Evolutionary conservation across 257 asterid species (phyloP), one percentile per base, ranked within the genome.

Genomic region (Osmanthus fragrans): DNA sequence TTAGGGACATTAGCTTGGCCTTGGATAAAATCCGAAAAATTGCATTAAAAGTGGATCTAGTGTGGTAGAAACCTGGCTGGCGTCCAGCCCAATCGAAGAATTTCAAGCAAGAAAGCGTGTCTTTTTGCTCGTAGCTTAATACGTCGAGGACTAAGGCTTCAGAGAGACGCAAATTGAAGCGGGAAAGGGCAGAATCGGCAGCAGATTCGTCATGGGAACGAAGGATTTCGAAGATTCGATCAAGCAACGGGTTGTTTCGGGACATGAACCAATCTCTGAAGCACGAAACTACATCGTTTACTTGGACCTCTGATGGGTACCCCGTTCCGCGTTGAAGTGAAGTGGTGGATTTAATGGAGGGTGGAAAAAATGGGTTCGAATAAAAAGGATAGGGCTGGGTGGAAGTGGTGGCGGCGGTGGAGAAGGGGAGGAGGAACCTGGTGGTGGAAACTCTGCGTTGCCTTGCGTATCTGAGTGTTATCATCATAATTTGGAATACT

Each of bases 61-160:
- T 91, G 82, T 93, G 98, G 85, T 80, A 73, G 84, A 93, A 95
- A 27, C 94, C 91, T 1, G 56, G 85, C 76, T 90, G 96, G 13
- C 90, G 83, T 12, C 97, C 98, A n/a, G 91, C 93, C 99, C 99
- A 95, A 79, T 93, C 97, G 82, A 95, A 93, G 87, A 95, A 93
- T 71, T 88, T 93, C 78, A 91, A 80, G 81, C 96, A 91, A 16
- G 92, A 84, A 33, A 90, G 90, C 12, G 88, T 87, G 58, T 95
- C 96, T 4, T 84, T 82, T 5, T 78, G 83, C 75, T 84, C 88
- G 47, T 93, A 89, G 15, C 70, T 84, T 80, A 95, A 73, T 1
- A 93, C 86, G 15, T 89, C 89, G 4, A 91, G 88, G 72, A 95
- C 86, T 21, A 95, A 45, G 1, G 73, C 6, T 40, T 92, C 91